A percentile compares a stretch with the other conserved stretches of the same genome.
Evolutionary conservation across 1,139 yeast genomes (phyloP).

Genomic region (Lodderomyces parapsilosis): DNA sequence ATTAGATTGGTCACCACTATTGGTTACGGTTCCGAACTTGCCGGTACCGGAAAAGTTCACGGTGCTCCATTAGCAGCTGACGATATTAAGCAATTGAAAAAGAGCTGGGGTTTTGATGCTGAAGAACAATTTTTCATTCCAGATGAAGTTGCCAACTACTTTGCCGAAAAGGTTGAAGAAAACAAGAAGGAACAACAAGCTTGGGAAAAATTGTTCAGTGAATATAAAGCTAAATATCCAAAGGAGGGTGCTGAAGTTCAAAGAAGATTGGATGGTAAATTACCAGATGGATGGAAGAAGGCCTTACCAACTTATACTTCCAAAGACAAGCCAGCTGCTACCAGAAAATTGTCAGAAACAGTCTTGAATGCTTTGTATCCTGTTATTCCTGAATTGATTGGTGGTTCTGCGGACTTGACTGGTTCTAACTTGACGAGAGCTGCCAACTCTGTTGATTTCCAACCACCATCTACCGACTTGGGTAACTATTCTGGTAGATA

Average conservation of each 20-base stretch:
- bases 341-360: slow-evolving; percentile 92
- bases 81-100: slow-evolving; percentile 86
- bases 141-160: slow-evolving; percentile 75
- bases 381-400: slow-evolving; percentile 82
- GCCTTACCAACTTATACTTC: slow-evolving; percentile 79
- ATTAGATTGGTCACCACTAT: slow-evolving; percentile 88
- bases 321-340: slow-evolving; percentile 79
- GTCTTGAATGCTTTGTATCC: slow-evolving; percentile 66
- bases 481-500: slow-evolving; percentile 94
- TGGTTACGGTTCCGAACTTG: slow-evolving; percentile 87
- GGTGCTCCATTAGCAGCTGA: slow-evolving; percentile 97
- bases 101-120: slow-evolving; percentile 86
- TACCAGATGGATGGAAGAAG: slow-evolving; percentile 84
- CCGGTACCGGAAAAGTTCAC: slow-evolving; percentile 93
- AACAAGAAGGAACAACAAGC: slow-evolving; percentile 63
- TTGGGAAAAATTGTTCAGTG: slow-evolving; percentile 68
- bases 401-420: slow-evolving; percentile 99
- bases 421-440: slow-evolving; percentile 97
- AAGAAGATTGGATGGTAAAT: slow-evolving; percentile 78
- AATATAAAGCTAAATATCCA: slow-evolving; percentile 73
- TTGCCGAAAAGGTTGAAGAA: slow-evolving; percentile 54
- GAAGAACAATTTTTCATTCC: slow-evolving; percentile 78
- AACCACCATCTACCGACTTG: slow-evolving; percentile 76
- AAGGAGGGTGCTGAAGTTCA: slow-evolving; percentile 74
- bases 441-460: slow-evolving; percentile 85